phyloP scores from a whole-genome alignment of 2,329 filamentous ascomycete genomes.

The Alternaria dauci region DNA sequence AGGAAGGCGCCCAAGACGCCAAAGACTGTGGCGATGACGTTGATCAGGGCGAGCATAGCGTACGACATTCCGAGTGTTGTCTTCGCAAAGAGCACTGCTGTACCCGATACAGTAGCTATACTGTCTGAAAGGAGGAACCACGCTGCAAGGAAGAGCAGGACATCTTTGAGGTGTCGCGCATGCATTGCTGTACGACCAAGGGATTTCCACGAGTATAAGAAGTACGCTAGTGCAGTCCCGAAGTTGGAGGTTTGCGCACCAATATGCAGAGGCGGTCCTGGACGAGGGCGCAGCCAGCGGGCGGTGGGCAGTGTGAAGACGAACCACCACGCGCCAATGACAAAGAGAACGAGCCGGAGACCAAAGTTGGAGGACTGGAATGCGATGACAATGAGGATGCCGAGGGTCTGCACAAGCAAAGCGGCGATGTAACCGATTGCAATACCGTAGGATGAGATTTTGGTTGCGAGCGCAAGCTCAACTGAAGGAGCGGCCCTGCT shows the following conservation, averaged over 20 bases:
- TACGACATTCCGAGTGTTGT: conserved; percentile 90
- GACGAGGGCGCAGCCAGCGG: conserved; percentile 85
- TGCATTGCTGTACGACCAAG: conserved; percentile 81
- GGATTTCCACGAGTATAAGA: conserved; percentile 84
- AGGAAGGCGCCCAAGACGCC: conserved; percentile 89
- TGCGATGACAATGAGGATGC: conserved; percentile 73
- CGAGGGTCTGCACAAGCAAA: conserved; percentile 81
- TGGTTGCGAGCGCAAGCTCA: conserved; percentile 83
- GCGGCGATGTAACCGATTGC: conserved; percentile 93
- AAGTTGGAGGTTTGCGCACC: conserved; percentile 34
- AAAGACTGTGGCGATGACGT: conserved; percentile 84
- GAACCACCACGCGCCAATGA: conserved; percentile 93
- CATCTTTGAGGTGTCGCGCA: conserved; percentile 75
- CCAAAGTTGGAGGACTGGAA: conserved; percentile 79
- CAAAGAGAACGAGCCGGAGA: conserved; percentile 83
- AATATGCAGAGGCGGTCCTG: conserved; percentile 74
- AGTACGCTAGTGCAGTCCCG: conserved; percentile 72
- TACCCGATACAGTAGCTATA: conserved; percentile 92
- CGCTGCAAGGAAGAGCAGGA: conserved; percentile 79
- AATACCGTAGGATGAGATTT: conserved; percentile 90
- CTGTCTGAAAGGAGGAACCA: conserved; percentile 97
- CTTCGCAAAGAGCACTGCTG: conserved; percentile 94
- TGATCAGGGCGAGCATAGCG: conserved; percentile 88
- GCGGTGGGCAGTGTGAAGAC: conserved; percentile 88
- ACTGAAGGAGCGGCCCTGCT: conserved; percentile 58